Evolutionary conservation across 176 grass and related monocot species (phyloP), one percentile per base, ranked within the genome.

Genomic region (Eragrostis curvula): DNA sequence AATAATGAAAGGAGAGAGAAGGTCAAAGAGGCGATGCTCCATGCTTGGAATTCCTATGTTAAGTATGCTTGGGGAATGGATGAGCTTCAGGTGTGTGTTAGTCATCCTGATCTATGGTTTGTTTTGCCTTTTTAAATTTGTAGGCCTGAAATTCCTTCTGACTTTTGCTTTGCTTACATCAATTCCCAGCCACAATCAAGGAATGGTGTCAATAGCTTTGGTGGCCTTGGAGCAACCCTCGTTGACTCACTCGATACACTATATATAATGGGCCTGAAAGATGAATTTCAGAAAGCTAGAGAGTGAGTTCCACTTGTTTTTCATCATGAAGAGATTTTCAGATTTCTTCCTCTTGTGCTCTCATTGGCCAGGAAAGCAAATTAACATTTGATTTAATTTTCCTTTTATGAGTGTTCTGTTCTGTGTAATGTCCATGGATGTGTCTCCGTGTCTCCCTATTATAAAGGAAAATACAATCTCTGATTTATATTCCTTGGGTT

Each of bases 1-100:
- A 99, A 81, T 87, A 75, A 87, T 52, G 87, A 89, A 87, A 93
- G 93, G 78, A 90, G 97, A 64, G 93, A 96, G 83, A 99, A 96
- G 72, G 91, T 99, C 74, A 96, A 96, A 80, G 91, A 92, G 5
- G 97, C 97, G 53, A 99, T 99, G 93, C 77, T 70, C 53, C 97
- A 99, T 87, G 97, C 93, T 57, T 99, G 97, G 97, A 94, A 89
- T 81, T 99, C 97, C 58, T 99, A 99, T 81, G 91, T 91, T 50
- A 91, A 85, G 32, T 99, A 99, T 78, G 89, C 97, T 13, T 99
- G 97, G 93, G 97, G 91, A 82, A 90, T 90, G 83, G 97, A 99
- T 18, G 97, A 99, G 75, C 93, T 99, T 92, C 91, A 99, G 97
- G 97, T 96, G 70, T 80, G 71, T 71, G 73, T 73, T 85, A 83